These are phyloP conservation scores for Russula earlei DNA, from an alignment of 768 basidiomycete species.

Conservation along the genomic window DNA sequence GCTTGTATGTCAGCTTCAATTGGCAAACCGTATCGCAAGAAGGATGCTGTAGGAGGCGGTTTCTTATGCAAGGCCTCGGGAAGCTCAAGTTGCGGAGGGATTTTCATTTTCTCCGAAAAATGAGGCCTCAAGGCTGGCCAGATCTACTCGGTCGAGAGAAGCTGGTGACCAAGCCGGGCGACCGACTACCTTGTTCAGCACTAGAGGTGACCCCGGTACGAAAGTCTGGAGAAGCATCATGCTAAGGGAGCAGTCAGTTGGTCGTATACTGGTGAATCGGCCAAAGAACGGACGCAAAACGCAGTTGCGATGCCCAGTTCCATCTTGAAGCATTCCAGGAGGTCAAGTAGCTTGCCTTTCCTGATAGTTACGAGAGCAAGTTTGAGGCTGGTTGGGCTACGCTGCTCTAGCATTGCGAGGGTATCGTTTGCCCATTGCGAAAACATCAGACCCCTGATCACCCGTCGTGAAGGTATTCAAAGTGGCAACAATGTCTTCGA, in stretches of 20 bases:
- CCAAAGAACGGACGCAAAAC: conserved; percentile 60
- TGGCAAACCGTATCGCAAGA: conserved; percentile 52
- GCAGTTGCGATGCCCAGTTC: conserved; percentile 85
- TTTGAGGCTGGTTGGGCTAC: conserved; percentile 89
- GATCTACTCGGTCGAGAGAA: conserved; percentile 48
- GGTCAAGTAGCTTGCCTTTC: conserved; percentile 49
- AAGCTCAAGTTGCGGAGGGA: conserved; percentile 23
- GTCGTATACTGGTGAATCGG: neutral
- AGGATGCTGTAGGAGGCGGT: conserved; percentile 19
- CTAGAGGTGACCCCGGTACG: conserved; percentile 64
- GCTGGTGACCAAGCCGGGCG: conserved; percentile 67
- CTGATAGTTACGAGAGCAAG: conserved; percentile 78
- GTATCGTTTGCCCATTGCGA: conserved; percentile 71
- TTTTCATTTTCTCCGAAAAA: conserved; percentile 59
- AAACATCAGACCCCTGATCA: conserved; percentile 38
- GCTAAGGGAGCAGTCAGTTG: conserved; percentile 34
- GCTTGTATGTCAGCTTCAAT: conserved; percentile 64
- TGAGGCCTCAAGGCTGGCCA: conserved; percentile 40
- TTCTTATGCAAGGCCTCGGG: conserved; percentile 23
- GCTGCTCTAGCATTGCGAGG: conserved; percentile 46
- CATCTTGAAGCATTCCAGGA: conserved; percentile 67
- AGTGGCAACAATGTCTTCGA: conserved; percentile 58
- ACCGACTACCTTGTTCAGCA: conserved; percentile 41
- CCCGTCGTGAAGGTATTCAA: conserved; percentile 36
- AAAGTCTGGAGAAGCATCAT: conserved; percentile 77